Percentiles rank a stretch among this genome's conserved stretches.
Evolutionary conservation across 2,329 filamentous ascomycete species (phyloP).

Genomic region (Talaromyces rugulosus): DNA sequence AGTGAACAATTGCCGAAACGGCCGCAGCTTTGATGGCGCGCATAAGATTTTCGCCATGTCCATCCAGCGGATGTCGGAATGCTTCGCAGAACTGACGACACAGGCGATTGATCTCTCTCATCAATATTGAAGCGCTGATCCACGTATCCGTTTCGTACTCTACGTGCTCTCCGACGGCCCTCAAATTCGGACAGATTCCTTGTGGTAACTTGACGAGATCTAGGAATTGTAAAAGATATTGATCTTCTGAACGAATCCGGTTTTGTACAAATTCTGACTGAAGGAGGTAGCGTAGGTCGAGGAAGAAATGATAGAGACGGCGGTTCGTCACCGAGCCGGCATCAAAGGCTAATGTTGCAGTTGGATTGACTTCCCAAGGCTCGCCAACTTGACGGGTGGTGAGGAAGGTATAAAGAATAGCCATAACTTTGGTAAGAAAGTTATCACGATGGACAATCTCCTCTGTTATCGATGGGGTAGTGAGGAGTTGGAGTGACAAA

Average conservation of each 20-base stretch:
- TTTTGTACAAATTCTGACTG: constrained; percentile 84
- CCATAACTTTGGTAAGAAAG: constrained; percentile 90
- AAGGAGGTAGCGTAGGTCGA: constrained; percentile 88
- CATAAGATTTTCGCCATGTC: constrained; percentile 65
- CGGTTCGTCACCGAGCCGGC: constrained; percentile 91
- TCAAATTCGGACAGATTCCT: constrained; percentile 89
- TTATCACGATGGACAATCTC: constrained; percentile 94
- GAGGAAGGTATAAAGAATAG: constrained; percentile 94
- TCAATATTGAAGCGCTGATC: constrained; percentile 94
- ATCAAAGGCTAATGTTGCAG: constrained; percentile 86
- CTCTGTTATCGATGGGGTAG: constrained; percentile 91
- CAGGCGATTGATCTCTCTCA: constrained; percentile 88
- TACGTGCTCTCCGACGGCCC: constrained; percentile 90
- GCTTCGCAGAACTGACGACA: constrained; percentile 85
- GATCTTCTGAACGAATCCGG: constrained; percentile 72
- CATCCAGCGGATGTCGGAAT: constrained; percentile 66
- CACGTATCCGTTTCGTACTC: constrained; percentile 98
- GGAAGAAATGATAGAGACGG: constrained; percentile 95
- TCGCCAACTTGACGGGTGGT: constrained; percentile 95
- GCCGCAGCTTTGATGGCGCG: constrained; percentile 64
- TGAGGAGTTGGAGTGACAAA: constrained; percentile 91
- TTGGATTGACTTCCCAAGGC: constrained; percentile 80
- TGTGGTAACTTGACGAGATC: constrained; percentile 95
- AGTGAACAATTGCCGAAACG: constrained; percentile 82
- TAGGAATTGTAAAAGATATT: constrained; percentile 90